Evolutionary conservation across 495 filamentous ascomycete species (phyloP).

Genomic region (Daldinia childiae): DNA sequence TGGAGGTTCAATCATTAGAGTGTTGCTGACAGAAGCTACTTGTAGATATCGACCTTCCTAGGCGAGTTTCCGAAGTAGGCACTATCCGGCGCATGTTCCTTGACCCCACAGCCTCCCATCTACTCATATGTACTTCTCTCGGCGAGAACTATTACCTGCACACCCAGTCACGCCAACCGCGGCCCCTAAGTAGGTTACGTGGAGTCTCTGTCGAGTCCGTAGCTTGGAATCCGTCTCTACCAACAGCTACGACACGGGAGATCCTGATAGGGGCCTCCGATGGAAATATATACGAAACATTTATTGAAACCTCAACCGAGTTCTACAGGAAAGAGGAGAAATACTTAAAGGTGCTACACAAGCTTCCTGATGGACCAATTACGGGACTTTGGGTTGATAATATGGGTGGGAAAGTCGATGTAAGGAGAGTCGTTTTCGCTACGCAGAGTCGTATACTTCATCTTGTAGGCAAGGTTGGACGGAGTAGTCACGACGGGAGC

Average conservation of each 20-base stretch:
- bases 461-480: constrained; percentile 77
- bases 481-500: constrained; percentile 79
- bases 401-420: constrained; percentile 71
- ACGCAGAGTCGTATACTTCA: constrained; percentile 80
- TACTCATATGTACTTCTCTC: constrained; percentile 88
- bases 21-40: constrained; percentile 1
- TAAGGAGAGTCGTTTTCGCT: constrained; percentile 77
- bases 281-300: constrained; percentile 95
- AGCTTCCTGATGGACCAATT: constrained; percentile 77
- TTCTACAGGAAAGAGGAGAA: constrained; percentile 96
- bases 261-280: constrained; percentile 93
- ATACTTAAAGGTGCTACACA: constrained; percentile 84
- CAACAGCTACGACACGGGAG: constrained; percentile 92
- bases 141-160: constrained; percentile 99
- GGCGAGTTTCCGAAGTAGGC: constrained; percentile 88
- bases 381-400: constrained; percentile 84
- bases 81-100: constrained; percentile 95
- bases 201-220: constrained; percentile 87
- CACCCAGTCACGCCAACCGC: constrained; percentile 88
- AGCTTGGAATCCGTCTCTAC: constrained; percentile 97
- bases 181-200: constrained; percentile 81
- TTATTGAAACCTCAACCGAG: constrained; percentile 90
- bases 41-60: constrained; percentile 94
- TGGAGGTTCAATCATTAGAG: background rate
- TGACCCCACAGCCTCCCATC: constrained; percentile 93